Evolutionary conservation across 768 basidiomycete species (phyloP), one percentile per base, ranked within the genome.

Genomic region (Collybia nuda): DNA sequence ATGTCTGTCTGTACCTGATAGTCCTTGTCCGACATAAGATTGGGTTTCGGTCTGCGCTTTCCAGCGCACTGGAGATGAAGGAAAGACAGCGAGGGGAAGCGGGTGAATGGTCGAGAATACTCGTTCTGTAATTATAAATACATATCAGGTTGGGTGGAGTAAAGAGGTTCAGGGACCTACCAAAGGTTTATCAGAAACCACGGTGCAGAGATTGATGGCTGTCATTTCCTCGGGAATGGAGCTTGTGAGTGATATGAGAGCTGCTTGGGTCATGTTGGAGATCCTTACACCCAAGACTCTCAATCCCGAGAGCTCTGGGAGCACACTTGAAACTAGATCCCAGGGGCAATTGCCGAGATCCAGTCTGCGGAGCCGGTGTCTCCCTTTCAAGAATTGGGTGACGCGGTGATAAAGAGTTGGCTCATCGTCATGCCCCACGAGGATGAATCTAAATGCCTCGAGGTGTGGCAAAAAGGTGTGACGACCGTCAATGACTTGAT

Each of bases 271-370:
- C 29, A 86, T 60, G 42, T 77, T 78, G 11, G 75, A 72, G 53
- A 86, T 82, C 28, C 77, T 68, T 23, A 84, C 81, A 26, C 84
- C 76, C 5, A 88, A 62, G 8, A 82, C 83, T 6, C 83, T 70
- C 48, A 88, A 64, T 26, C 73, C 72, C 1, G 58, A 64, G 19
- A 86, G 69, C 21, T 76, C 76, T 0, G 81, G 80, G 4, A 86
- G 65, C 23, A 86, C 65, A 9, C 65, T 66, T 9, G 69, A 66
- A 12, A 80, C 77, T 19, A 86, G 66, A 22, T 85, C 84, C 80
- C 81, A 85, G 2, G 85, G 85, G 60, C 85, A 88, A 50, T 66
- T 74, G 2, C 85, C 84, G 28, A 87, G 68, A 64, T 86, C 85
- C 26, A 87, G 69, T 37, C 80, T 67, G 36, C 84, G 62, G 26